A percentile compares a stretch with the other conserved stretches of the same genome.
phyloP scores from a whole-genome alignment of 78 protist genomes.

The Monocercomonoides exilis region DNA sequence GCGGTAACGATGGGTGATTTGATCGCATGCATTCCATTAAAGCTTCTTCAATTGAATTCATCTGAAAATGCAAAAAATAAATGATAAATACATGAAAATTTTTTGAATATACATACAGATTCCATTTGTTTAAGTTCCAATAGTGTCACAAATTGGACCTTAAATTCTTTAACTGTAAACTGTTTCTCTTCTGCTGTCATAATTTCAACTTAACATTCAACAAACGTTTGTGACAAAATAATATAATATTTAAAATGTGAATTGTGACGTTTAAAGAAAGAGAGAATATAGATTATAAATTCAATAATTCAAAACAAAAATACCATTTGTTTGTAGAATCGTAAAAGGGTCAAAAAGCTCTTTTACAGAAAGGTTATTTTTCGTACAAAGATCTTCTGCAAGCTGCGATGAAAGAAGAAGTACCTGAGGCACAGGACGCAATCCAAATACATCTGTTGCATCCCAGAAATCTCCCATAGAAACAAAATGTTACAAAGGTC shows the following conservation, averaged over 20 bases:
- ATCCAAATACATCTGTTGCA: background rate
- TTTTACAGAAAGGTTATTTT: background rate
- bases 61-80: no score
- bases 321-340: background rate
- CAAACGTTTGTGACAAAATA: no score
- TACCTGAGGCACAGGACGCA: background rate
- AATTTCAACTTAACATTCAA: no score
- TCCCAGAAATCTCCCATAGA: background rate
- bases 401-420: background rate
- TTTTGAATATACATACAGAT: background rate
- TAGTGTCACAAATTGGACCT: background rate
- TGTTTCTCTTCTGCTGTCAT: background rate
- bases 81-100: no score
- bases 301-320: background rate
- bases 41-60: no score
- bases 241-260: no score
- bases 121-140: background rate
- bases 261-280: background rate
- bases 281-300: background rate
- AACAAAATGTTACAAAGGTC: no score
- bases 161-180: background rate
- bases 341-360: background rate
- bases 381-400: background rate
- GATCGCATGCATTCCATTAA: no score
- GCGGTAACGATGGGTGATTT: no score